Conservation (phyloP, 1,284 basidiomycete species). For the Rhodotorula sp. region DNA sequence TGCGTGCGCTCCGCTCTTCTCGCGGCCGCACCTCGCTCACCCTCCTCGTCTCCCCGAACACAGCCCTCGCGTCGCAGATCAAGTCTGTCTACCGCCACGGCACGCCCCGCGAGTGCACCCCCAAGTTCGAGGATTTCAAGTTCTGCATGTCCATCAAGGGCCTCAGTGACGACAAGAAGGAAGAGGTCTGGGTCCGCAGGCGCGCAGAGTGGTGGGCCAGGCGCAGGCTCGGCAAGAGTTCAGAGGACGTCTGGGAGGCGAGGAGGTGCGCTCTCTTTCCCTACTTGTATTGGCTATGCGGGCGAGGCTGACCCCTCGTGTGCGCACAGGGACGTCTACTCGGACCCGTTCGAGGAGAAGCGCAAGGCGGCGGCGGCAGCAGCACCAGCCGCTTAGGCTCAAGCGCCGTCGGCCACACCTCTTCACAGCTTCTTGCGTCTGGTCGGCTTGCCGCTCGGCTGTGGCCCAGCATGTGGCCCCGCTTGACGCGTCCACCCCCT, state of each 20-base stretch:
- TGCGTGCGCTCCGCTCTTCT: conserved; percentile 14
- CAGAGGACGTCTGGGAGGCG: conserved; percentile 91
- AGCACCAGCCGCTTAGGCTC: not conserved
- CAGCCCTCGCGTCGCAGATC: conserved; percentile 78
- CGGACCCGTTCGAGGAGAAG: conserved; percentile 22
- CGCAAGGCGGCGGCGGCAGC: not conserved
- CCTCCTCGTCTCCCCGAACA: not conserved
- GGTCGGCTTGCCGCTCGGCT: too few species aligned
- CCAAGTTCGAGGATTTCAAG: conserved; percentile 90
- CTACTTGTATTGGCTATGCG: not conserved
- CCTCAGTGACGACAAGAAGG: conserved; percentile 71
- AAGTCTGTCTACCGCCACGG: conserved; percentile 86
- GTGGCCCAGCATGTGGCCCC: too few species aligned
- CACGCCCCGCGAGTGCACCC: conserved; percentile 69
- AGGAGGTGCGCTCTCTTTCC: conserved; percentile 62
- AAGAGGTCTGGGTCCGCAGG: conserved; percentile 78
- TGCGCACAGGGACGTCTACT: conserved; percentile 17
- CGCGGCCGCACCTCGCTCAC: not conserved
- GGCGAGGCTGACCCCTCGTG: not conserved
- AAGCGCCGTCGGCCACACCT: too few species aligned
- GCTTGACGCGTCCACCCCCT: too few species aligned
- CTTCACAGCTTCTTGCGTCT: too few species aligned
- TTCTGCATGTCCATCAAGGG: conserved; percentile 86
- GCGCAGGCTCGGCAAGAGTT: conserved; percentile 69
- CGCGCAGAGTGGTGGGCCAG: conserved; percentile 90